Evolutionary conservation across 345 rosid species (phyloP).

Genomic region (Brassica cretica): DNA sequence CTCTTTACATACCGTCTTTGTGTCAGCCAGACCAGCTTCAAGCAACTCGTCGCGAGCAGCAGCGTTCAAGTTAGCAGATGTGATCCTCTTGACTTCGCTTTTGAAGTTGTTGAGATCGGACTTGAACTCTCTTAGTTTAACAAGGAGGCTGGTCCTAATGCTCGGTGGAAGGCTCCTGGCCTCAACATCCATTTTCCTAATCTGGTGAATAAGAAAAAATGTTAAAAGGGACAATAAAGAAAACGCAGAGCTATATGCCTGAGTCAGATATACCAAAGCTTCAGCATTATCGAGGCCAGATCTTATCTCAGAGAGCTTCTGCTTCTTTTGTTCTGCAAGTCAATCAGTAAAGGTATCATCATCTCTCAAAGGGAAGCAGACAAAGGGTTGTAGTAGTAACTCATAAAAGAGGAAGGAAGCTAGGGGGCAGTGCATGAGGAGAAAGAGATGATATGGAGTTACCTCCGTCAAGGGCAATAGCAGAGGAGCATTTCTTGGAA

Average conservation of each 20-base stretch:
- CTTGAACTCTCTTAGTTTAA: slow-evolving; percentile 79
- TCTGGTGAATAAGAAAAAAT: slow-evolving; percentile 31
- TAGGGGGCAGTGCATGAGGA: not conserved
- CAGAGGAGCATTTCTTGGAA: slow-evolving; percentile 54
- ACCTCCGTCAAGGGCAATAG: slow-evolving; percentile 57
- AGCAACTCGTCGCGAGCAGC: slow-evolving; percentile 71
- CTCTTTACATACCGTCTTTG: slow-evolving; percentile 51
- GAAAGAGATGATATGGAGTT: not conserved
- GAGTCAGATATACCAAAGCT: slow-evolving; percentile 51
- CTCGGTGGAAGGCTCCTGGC: slow-evolving; percentile 77
- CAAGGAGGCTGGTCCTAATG: slow-evolving; percentile 67
- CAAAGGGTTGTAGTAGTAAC: not conserved
- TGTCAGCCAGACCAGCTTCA: slow-evolving; percentile 79
- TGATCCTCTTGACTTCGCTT: slow-evolving; percentile 64
- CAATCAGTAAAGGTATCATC: not conserved
- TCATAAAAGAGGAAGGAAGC: too few relatives aligned
- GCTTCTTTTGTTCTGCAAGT: slow-evolving; percentile 76
- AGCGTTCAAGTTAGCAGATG: slow-evolving; percentile 50
- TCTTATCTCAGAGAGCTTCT: slow-evolving; percentile 69
- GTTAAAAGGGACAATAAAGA: not conserved
- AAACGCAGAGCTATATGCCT: not conserved
- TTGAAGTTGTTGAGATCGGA: slow-evolving; percentile 86
- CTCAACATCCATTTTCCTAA: slow-evolving; percentile 87
- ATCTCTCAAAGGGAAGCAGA: too few relatives aligned
- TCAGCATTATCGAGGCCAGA: slow-evolving; percentile 76